Evolutionary conservation across 1,139 yeast species (phyloP), one percentile per base, ranked within the genome.

Genomic region (Hyphopichia khmerensis): DNA sequence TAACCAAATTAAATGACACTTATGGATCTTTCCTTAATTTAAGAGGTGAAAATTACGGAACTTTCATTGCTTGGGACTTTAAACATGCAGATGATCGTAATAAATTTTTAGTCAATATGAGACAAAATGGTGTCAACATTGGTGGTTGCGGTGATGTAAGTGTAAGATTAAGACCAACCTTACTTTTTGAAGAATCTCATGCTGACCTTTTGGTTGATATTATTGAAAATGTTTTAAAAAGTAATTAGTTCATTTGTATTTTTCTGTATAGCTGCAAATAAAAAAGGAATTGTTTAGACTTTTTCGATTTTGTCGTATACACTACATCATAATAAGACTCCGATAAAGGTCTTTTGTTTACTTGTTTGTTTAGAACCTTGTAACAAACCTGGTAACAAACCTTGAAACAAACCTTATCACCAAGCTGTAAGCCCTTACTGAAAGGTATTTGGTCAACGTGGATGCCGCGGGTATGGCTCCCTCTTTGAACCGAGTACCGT

Each of bases 1-100:
- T 84, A 50, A 67, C 64, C 44, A 52, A 55, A 3, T 51, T 83
- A 32, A 67, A 76, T 42, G 50, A 55, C 10, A 68, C 74, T 50
- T 70, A 72, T 55, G 56, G 61, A 17, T 62, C 63, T 48, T 62
- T 80, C 40, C 60, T 60, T 46, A 77, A 79, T 60, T 70, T 84
- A 58, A 77, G 91, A 67, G 90, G 91, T 46, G 75, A 83, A 55
- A 64, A 69, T 49, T 79, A 79, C 60, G 90, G 87, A 45, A 82
- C 88, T 19, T 84, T 83, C 58, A 82, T 84, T 59, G 89, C 90
- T n/a, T 84, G 87, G 84, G 85, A 82, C 56, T 71, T 80, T 53
- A 72, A 68, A 40, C 60, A 68, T 38, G 58, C 75, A 16, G 67
- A 64, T 29, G 55, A 59, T 37, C 77, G 90, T 69, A 79, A 80